These are phyloP conservation scores for Vanderwaltozyma verrucispora DNA, from an alignment of 805 yeast genomes.

Conservation along the genomic window DNA sequence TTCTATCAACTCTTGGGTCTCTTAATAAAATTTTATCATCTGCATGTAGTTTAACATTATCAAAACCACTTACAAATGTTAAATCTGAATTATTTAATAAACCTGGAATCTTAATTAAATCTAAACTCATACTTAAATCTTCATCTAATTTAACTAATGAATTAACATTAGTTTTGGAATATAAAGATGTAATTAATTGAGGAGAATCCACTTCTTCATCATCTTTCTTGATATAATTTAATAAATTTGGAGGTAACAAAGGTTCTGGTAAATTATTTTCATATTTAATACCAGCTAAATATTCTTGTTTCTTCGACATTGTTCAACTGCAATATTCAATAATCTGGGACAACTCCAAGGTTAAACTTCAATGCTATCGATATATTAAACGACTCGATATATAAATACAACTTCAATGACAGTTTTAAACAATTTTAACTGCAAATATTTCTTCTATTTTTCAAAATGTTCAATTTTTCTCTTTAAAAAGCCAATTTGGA, in stretches of 20 bases:
- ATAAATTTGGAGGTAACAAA: conserved; percentile 76
- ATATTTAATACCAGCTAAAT: conserved; percentile 73
- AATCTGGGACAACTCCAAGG: no score
- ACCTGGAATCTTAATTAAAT: conserved; percentile 55
- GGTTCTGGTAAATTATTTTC: conserved; percentile 89
- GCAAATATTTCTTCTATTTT: no score
- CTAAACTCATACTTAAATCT: conserved; percentile 68
- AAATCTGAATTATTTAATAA: conserved; percentile 54
- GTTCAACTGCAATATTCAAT: no score
- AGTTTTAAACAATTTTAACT: no score
- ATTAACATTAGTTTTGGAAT: conserved; percentile 63
- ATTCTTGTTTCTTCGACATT: conserved; percentile 54
- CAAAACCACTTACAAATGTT: conserved; percentile 31
- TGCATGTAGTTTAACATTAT: conserved; percentile 51
- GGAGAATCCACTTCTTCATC: conserved; percentile 40
- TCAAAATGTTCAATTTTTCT: no score
- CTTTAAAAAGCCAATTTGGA: no score
- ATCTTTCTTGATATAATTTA: conserved; percentile 38
- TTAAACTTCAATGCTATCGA: no score
- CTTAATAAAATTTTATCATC: conserved; percentile 64
- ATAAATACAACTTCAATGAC: no score
- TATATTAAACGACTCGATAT: no score
- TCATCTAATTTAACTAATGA: conserved; percentile 50
- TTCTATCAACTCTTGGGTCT: conserved; percentile 52
- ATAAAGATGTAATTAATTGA: conserved; percentile 54